phyloP scores from a whole-genome alignment of 2,329 filamentous ascomycete species.

The Xylariales sp. region DNA sequence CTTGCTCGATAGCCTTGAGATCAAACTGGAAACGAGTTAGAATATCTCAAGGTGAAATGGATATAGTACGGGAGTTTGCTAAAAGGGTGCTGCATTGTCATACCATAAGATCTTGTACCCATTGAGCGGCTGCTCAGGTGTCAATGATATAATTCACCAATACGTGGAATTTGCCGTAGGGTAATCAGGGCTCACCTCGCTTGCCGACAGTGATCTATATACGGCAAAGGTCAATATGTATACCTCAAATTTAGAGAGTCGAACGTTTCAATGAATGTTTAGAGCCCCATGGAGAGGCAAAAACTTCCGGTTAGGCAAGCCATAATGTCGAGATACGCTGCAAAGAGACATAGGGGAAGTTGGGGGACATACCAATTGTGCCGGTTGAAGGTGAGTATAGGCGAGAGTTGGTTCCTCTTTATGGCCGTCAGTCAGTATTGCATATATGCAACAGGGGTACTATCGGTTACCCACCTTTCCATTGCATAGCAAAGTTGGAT shows the following conservation, averaged over 20 bases:
- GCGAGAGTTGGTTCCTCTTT: slow-evolving; percentile 72
- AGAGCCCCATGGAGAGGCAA: not conserved
- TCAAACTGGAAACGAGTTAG: slow-evolving; percentile 71
- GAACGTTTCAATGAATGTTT: not conserved
- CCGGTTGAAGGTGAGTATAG: slow-evolving; percentile 68
- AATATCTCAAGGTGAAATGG: not conserved
- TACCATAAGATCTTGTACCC: slow-evolving; percentile 70
- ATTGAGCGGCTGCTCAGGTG: slow-evolving; percentile 75
- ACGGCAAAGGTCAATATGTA: slow-evolving; percentile 13
- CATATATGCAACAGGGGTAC: not conserved
- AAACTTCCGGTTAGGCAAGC: not conserved
- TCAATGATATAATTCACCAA: slow-evolving; percentile 53
- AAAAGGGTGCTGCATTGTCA: not conserved
- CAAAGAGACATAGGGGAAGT: not conserved
- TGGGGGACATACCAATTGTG: slow-evolving; percentile 26
- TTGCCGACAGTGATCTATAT: slow-evolving; percentile 37
- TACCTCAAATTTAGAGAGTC: not conserved
- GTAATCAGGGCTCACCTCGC: slow-evolving; percentile 23
- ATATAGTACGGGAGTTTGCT: not conserved
- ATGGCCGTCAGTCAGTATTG: not conserved
- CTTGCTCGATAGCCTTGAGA: slow-evolving; percentile 76
- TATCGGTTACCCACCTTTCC: slow-evolving; percentile 49
- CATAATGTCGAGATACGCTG: not conserved
- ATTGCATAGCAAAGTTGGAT: slow-evolving; percentile 75
- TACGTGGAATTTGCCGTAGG: not conserved